Evolutionary conservation across 345 rosid genomes (phyloP).

Genomic region (Toxicodendron radicans): DNA sequence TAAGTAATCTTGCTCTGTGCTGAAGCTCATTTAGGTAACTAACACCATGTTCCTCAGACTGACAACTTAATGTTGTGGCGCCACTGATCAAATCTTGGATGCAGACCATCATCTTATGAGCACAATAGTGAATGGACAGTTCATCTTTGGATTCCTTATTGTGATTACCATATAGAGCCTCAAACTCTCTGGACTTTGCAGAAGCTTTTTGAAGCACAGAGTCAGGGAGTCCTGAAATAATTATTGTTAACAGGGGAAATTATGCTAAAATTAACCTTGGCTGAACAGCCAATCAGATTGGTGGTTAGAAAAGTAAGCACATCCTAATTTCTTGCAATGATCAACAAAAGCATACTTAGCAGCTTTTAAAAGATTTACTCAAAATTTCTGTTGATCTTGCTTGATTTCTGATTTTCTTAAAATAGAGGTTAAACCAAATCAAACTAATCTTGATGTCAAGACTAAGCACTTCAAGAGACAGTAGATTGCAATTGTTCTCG

Average conservation of each 20-base stretch:
- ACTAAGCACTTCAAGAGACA: background rate
- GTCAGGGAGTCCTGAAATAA: slow-evolving; percentile 69
- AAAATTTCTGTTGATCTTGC: background rate
- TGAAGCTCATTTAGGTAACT: slow-evolving; percentile 46
- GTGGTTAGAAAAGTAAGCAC: background rate
- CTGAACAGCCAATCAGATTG: background rate
- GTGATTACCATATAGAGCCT: slow-evolving; percentile 52
- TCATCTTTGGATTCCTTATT: slow-evolving; percentile 22
- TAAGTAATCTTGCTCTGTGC: slow-evolving; percentile 42
- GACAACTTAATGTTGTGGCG: slow-evolving; percentile 12
- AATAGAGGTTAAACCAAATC: background rate
- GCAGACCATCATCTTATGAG: slow-evolving; percentile 28
- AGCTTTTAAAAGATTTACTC: background rate
- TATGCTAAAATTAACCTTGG: background rate
- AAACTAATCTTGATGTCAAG: background rate
- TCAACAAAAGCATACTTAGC: background rate
- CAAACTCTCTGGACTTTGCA: slow-evolving; percentile 69
- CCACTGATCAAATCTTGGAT: slow-evolving; percentile 42
- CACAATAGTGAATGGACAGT: slow-evolving; percentile 11
- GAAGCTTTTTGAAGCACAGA: slow-evolving; percentile 65
- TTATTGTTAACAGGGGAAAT: slow-evolving; percentile 12
- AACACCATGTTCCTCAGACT: slow-evolving; percentile 15
- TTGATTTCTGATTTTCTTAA: background rate
- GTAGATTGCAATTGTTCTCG: background rate
- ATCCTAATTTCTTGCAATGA: background rate